Conservation (phyloP, 2,329 filamentous ascomycete species). For the Chaetomium globosum region DNA sequence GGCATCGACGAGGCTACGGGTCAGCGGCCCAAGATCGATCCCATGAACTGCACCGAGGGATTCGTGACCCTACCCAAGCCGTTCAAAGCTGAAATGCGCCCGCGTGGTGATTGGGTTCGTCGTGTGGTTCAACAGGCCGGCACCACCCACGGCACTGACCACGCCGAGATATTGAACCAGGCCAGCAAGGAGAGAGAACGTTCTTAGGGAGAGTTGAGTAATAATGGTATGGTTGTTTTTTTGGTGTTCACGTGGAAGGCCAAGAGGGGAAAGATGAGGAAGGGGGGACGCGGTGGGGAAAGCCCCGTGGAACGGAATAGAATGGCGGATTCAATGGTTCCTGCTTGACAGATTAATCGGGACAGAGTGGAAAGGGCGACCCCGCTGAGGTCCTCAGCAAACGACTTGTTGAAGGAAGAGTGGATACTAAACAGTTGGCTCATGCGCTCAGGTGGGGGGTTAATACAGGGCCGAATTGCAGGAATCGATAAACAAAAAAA, state of each 20-base stretch:
- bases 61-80: conserved; percentile 39
- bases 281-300: no score
- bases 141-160: conserved; percentile 8
- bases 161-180: conserved; percentile 4
- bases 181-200: background rate
- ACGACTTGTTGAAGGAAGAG: no score
- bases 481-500: background rate
- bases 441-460: no score
- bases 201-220: background rate
- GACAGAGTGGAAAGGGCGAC: background rate
- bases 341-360: background rate
- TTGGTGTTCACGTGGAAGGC: background rate
- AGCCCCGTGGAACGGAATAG: background rate
- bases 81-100: conserved; percentile 39
- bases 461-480: no score
- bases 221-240: background rate
- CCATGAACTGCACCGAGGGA: conserved; percentile 37
- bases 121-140: conserved; percentile 32
- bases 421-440: no score
- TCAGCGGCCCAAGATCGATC: conserved; percentile 31
- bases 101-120: conserved; percentile 40
- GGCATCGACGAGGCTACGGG: conserved; percentile 34
- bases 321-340: background rate
- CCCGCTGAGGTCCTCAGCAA: no score
- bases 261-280: background rate